Evolutionary conservation across 2,329 filamentous ascomycete genomes (phyloP).

Genomic region (Talaromyces sp.): DNA sequence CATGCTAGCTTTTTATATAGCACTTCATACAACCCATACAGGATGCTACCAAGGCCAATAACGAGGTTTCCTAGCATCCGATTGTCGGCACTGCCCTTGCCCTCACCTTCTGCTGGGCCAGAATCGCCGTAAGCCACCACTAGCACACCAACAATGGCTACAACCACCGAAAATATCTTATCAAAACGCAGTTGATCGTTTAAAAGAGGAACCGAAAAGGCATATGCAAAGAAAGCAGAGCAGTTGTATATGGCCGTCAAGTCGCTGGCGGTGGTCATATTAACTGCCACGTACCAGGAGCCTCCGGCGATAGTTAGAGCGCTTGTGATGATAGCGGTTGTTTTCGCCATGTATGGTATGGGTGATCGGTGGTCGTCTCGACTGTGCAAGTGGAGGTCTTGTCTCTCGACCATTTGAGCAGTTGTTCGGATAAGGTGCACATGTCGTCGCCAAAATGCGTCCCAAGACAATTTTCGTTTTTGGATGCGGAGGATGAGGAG

Average conservation of each 20-base stretch:
- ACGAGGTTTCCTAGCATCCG: conserved; percentile 82
- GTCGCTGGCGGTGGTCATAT: conserved; percentile 87
- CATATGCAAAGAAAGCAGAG: conserved; percentile 97
- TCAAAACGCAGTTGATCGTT: conserved; percentile 77
- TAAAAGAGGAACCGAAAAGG: conserved; percentile 86
- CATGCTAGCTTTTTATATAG: conserved; percentile 92
- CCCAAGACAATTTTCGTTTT: conserved; percentile 74
- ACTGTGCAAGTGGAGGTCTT: conserved; percentile 61
- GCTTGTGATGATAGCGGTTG: conserved; percentile 76
- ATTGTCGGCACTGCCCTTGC: conserved; percentile 52
- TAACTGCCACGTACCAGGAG: conserved; percentile 94
- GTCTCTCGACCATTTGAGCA: conserved; percentile 79
- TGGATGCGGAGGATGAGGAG: conserved; percentile 74
- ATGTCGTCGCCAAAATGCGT: conserved; percentile 77
- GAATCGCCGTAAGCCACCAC: conserved; percentile 92
- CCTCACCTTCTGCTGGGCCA: conserved; percentile 29
- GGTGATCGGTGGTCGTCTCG: conserved; percentile 44
- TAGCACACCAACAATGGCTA: conserved; percentile 85
- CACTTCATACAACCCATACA: conserved; percentile 97
- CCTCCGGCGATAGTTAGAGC: conserved; percentile 85
- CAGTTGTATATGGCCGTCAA: conserved; percentile 99
- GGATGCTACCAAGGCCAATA: conserved; percentile 82
- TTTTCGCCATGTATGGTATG: conserved; percentile 70
- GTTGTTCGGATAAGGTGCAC: conserved; percentile 60
- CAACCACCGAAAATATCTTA: conserved; percentile 79